These are phyloP conservation scores for Dipodascopsis tothii DNA, from an alignment of 805 yeast genomes.

Conservation along the genomic window DNA sequence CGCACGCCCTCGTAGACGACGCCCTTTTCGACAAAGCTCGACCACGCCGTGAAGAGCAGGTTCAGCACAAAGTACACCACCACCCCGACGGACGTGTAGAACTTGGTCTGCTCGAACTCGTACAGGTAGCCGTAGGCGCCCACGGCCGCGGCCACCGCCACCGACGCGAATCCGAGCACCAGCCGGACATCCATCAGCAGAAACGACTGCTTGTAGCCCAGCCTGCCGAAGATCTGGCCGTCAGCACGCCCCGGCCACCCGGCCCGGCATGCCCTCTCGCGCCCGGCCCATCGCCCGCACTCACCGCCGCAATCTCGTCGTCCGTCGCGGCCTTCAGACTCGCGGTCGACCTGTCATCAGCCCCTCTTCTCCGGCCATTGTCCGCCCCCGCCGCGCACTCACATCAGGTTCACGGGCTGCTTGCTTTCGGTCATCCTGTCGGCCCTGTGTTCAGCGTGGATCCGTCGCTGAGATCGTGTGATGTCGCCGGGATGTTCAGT, in stretches of 20 bases:
- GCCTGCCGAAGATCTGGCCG: constrained; percentile 19
- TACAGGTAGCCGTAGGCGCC: constrained; percentile 26
- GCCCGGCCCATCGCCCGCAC: neutral
- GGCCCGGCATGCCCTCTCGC: neutral
- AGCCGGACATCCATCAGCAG: constrained; percentile 27
- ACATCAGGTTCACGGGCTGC: too few species aligned
- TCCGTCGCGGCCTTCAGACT: constrained; percentile 30
- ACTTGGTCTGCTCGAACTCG: constrained; percentile 29
- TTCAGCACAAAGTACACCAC: constrained; percentile 27
- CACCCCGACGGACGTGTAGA: constrained; percentile 28
- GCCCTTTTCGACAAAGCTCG: constrained; percentile 25
- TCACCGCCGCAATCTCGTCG: constrained; percentile 28
- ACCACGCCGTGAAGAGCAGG: constrained; percentile 25
- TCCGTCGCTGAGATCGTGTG: too few species aligned
- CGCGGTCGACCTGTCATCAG: constrained; percentile 25
- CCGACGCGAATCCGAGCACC: constrained; percentile 28
- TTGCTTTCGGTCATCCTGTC: too few species aligned
- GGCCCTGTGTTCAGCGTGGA: too few species aligned
- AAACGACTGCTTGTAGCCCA: constrained; percentile 28
- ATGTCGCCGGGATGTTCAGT: too few species aligned
- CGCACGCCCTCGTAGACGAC: constrained; percentile 28
- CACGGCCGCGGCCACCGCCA: constrained; percentile 29
- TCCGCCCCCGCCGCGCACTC: too few species aligned
- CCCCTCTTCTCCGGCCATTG: too few species aligned
- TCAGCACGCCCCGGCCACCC: neutral